Base-by-base conservation (phyloP, 306 rosid species). In the Boehmeria nivea region DNA sequence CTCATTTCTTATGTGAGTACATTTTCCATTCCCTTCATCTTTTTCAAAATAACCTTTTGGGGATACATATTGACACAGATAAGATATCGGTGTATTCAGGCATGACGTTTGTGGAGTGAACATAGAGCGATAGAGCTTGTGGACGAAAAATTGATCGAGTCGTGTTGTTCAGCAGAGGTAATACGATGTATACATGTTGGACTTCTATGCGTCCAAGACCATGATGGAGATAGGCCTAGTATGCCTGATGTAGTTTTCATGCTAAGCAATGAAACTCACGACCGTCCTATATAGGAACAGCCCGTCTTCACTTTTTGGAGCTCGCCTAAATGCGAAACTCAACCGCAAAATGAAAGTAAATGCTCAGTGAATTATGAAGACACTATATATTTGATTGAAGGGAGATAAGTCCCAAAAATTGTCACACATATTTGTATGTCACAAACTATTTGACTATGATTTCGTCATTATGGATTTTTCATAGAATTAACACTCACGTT, bases 81-180 rank as follows among this genome's bases (percentile, higher is more conserved):
- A n/a, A n/a, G n/a, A n/a, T n/a, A n/a, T n/a, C n/a, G n/a, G n/a
- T n/a, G n/a, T n/a, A n/a, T 55, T 25, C 57, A 78, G 88, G 82
- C 84, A 59, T 80, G 87, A 87, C 68, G 77, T 61, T 52, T 80
- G 26, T 80, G 93, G 87, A 75, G 56, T 36, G 93, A 78, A 73
- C 63, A 44, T 3, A 78, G 48, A 54, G 59, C 60, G 16, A 14
- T 54, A 60, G 87, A 81, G 38, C 2, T 84, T 44, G 71, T 72
- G 43, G 93, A 84, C 57, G 54, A 58, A 15, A 12, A 67, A 36
- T 44, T 78, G 7, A 77, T n/a, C 21, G 65, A 56, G 20, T 9
- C 70, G 14, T 54, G 37, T 42, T 6, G 56, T 0, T 3, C 24
- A 20, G 22, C 58, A 6, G 79, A 49, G 51, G 80, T 51, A 25